Base-by-base conservation (phyloP, 2,329 filamentous ascomycete genomes). In the Taxawa tesnikishii region DNA sequence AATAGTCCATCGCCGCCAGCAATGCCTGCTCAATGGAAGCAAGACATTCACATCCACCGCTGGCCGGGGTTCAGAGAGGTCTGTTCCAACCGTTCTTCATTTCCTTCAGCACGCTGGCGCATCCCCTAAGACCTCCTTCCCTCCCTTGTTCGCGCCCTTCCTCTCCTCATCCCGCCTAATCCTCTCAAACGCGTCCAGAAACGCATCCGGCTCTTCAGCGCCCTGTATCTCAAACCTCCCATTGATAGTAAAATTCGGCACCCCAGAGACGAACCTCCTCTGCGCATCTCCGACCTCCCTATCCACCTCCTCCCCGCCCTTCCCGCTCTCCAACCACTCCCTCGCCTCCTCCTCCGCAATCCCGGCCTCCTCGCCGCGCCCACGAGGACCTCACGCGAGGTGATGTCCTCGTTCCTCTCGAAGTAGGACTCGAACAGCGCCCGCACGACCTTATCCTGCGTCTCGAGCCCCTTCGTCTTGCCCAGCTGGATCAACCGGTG, bases 221-320 rank as follows among this genome's bases (percentile, higher is more conserved):
- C 82, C 83, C 16, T 74, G 68, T 17, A 88, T 54, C 43, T 76
- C 69, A 53, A 74, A 78, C 43, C 61, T 63, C 2, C 64, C 75
- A 46, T 87, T 78, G 40, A 90, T 69, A 9, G 73, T 73, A 50
- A 83, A 87, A 51, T 81, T 73, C 5, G 83, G 82, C 39, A 90
- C 83, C 1, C 80, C 80, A 33, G 58, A 65, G 24, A 87, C 65
- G 33, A 63, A 62, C 46, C 67, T 62, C 37, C 45, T 44, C 38
- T 56, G 48, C 31, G 63, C 54, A 49, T 55, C 48, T 52, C 48
- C 45, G 9, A 65, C 62, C 45, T 66, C 63, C 38, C 55, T 58
- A 50, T 63, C 61, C 19, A 63, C 59, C 42, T 59, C 54, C 16
- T 54, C 38, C 12, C 65, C 54, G 13, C 62, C 62, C 37, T 60